Evolutionary conservation across 1,284 basidiomycete species (phyloP), one percentile per base, ranked within the genome.

Genomic region (Pseudozyma hubeiensis): DNA sequence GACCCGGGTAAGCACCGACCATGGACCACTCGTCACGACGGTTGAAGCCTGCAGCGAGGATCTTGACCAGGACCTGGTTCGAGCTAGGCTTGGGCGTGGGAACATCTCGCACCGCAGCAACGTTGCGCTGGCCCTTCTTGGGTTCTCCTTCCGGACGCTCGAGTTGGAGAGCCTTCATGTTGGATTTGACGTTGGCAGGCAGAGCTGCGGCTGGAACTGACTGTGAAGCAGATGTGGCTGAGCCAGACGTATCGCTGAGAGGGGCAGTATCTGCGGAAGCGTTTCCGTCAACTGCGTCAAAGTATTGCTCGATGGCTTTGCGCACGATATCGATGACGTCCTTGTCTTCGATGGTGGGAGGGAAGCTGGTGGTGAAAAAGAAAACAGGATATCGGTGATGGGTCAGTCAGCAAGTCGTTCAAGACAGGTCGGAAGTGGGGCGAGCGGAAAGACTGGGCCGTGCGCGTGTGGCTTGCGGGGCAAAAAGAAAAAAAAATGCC

Each of bases 1-100:
- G 89, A 6, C 87, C 87, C 0, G 92, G 92, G 77, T 93, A 93
- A 72, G 87, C 85, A 14, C 90, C 90, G 64, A 88, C 87, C 37
- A 91, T 88, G 3, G 77, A 77, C 92, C 92, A 93, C 74, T 93
- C 91, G 81, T 93, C 92, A 78, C 90, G 87, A 70, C 90, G 91
- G 81, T 93, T 93, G 86, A 92, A 92, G n/a, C 88, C 89, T 0
- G 88, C 90, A 9, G 91, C 91, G 16, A 85, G 67, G 49, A 82
- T 74, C 69, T 78, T 78, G 53, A 81, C 67, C 13, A 81, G 62
- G 14, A 81, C 76, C 53, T 75, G 65, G 40, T 72, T 61, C 0
- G 63, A 51, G 1, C 34, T 53, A 6, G 70, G 63, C 16, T 51
- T 52, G n/a, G 79, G 78, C 8, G 72, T 62, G 13, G 66, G 55